Evolutionary conservation across 192 early-diverging fungal genomes (phyloP), one percentile per base, ranked within the genome.

Genomic region (Coemansia sp.): DNA sequence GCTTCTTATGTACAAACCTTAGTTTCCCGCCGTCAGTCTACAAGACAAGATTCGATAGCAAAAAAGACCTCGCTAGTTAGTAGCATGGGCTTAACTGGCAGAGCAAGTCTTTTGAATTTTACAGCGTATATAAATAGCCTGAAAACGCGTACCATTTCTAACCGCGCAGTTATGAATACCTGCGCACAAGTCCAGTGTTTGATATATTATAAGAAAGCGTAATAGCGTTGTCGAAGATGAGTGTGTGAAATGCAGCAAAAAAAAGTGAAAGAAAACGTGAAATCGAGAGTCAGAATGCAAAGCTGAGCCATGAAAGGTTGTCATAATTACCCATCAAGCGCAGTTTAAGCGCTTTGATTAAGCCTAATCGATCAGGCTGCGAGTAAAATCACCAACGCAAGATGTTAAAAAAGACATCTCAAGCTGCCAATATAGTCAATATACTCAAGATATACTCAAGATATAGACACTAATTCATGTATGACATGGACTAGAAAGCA

Each of bases 1-100:
- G 40, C 20, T 15, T 38, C 20, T 29, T 29, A 29, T 38, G 40
- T 42, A 73, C 72, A 10, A 61, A 73, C 65, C 46, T 22, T 60
- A 36, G 13, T 51, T 63, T 51, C 29, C 63, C 60, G 55, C 42
- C 59, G 52, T 66, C 51, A 40, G 33, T 57, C 71, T 72, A 72
- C 63, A 66, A 42, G 33, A 38, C 36, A 51, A 57, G 42, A 62
- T 18, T 24, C 10, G 47, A 16, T n/a, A 52, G 24, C 20, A 57
- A 68, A 22, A 18, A 40, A 47, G 12, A 44, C 18, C 24, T 1
- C 54, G 0, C 16, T 36, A 60, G 57, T 34, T 34, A 9, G 33
- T 12, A 12, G 52, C 20, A 10, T 12, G 52, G 2, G 20, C 52
- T 12, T 9, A 54, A 54, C 20, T 5, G n/a, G 22, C 3, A 5